Conservation (phyloP, 2,329 filamentous ascomycete genomes). For the Fusarium cicatricum region DNA sequence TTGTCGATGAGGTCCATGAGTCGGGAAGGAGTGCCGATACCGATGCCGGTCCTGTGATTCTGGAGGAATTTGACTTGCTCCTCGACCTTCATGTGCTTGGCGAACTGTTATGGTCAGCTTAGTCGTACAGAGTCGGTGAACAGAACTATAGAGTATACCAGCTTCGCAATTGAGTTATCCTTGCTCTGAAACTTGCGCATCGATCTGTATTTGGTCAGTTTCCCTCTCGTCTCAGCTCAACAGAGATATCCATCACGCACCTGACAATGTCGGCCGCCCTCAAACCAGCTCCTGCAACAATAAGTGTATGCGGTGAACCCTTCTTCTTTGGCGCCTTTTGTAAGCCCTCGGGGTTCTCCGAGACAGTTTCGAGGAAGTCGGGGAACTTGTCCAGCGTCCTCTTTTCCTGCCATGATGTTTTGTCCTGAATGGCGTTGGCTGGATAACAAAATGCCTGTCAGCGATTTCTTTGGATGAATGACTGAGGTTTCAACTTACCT, state of each 20-base stretch:
- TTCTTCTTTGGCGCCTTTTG: constrained; percentile 72
- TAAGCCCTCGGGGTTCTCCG: constrained; percentile 66
- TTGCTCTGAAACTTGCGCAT: constrained; percentile 83
- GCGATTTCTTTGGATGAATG: neutral
- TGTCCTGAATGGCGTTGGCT: constrained; percentile 82
- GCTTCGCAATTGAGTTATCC: constrained; percentile 80
- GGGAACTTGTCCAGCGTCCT: constrained; percentile 78
- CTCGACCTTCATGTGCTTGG: constrained; percentile 96
- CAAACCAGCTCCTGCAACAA: constrained; percentile 85
- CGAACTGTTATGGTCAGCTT: constrained; percentile 64
- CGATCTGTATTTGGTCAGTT: constrained; percentile 56
- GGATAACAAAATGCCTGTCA: neutral
- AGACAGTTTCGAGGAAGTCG: constrained; percentile 76
- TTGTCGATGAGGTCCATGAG: constrained; percentile 84
- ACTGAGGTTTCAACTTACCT: constrained; percentile 57
- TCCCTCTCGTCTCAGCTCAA: neutral
- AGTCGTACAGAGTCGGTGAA: neutral
- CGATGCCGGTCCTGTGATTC: constrained; percentile 77
- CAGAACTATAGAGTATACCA: constrained; percentile 55
- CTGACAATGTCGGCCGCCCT: constrained; percentile 85
- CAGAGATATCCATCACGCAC: constrained; percentile 50
- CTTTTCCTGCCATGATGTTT: constrained; percentile 73
- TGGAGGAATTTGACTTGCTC: constrained; percentile 83
- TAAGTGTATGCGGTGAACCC: constrained; percentile 83
- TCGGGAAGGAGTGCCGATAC: constrained; percentile 87